Percentiles rank a stretch among this genome's conserved stretches.
phyloP scores from a whole-genome alignment of 164 flowering plant genomes.

The Amborella trichopoda region DNA sequence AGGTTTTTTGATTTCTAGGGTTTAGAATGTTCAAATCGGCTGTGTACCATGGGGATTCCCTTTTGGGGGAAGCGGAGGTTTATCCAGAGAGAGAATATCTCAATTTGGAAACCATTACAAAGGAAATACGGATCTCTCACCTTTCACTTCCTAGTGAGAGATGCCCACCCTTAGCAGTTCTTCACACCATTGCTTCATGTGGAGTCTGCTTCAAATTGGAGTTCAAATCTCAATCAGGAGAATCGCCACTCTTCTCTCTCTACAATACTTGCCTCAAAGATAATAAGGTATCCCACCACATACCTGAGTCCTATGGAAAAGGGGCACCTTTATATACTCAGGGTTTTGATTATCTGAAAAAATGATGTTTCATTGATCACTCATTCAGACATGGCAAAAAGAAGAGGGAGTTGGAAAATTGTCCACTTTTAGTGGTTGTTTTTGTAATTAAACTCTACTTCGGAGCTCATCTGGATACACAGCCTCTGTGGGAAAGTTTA shows the following conservation, averaged over 20 bases:
- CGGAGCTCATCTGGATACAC: neutral
- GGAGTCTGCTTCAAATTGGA: constrained; percentile 93
- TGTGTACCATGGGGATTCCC: constrained; percentile 60
- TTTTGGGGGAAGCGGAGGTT: constrained; percentile 80
- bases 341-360: neutral
- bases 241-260: constrained; percentile 57
- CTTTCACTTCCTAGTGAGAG: constrained; percentile 84
- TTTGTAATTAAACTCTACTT: neutral
- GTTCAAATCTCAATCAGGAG: constrained; percentile 25
- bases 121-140: constrained; percentile 56
- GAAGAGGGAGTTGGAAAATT: too few relatives aligned
- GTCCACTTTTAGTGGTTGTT: too few relatives aligned
- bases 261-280: constrained; percentile 80
- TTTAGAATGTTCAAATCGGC: constrained; percentile 43
- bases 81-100: constrained; percentile 25
- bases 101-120: constrained; percentile 23
- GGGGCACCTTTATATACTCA: neutral
- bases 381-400: neutral
- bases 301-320: neutral
- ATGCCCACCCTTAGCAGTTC: constrained; percentile 94
- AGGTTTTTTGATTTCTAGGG: too few relatives aligned
- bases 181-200: constrained; percentile 52
- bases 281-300: constrained; percentile 64
- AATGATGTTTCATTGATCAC: neutral
- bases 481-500: neutral